These are phyloP conservation scores for Nicotiana tomentosiformis DNA, from an alignment of 257 asterid species.

Conservation along the genomic window DNA sequence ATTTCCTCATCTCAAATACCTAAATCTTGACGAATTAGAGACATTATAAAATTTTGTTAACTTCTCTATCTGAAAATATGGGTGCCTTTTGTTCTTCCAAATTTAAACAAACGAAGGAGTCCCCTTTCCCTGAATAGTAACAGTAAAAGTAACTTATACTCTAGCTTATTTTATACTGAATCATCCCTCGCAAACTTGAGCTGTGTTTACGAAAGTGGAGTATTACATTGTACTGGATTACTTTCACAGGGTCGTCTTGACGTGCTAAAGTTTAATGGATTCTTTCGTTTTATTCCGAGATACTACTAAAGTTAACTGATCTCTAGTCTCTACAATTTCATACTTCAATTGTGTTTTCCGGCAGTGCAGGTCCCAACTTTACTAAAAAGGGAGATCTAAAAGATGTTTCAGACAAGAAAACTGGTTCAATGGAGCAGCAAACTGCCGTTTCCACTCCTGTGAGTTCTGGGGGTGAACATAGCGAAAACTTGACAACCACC, in stretches of 20 bases:
- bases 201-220: not conserved
- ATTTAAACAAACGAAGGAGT: not conserved
- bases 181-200: not conserved
- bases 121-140: not conserved
- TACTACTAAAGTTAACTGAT: not conserved
- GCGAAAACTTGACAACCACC: constrained; percentile 19
- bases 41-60: not conserved
- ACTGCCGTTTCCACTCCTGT: constrained; percentile 17
- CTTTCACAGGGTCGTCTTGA: not conserved
- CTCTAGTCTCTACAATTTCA: not conserved
- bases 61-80: not conserved
- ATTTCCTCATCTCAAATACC: not conserved
- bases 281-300: not conserved
- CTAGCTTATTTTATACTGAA: not conserved
- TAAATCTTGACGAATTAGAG: not conserved
- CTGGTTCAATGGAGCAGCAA: constrained; percentile 24
- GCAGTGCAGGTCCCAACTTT: constrained; percentile 21
- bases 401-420: constrained; percentile 29
- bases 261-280: not conserved
- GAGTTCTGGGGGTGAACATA: constrained; percentile 24
- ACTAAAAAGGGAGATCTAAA: constrained; percentile 24
- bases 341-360: not conserved
- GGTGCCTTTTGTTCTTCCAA: not conserved
- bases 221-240: not conserved
- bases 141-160: not conserved